Conservation (phyloP, 1,284 basidiomycete genomes). For the Boletus albobrunnescens region DNA sequence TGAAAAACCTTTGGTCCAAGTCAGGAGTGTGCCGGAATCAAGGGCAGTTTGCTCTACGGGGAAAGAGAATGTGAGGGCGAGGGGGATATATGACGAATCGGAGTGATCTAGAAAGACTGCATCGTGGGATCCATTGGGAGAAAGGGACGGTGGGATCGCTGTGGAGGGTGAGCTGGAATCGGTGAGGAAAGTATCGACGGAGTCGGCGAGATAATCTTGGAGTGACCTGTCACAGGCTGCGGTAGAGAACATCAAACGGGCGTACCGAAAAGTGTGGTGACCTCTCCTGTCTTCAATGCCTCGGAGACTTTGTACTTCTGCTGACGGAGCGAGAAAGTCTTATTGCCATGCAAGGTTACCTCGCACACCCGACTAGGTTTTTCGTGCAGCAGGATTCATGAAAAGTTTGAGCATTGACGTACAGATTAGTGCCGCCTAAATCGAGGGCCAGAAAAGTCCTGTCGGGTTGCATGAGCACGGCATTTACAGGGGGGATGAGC, state of each 20-base stretch:
- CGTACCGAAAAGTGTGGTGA: conserved; percentile 77
- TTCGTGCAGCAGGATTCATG: conserved; percentile 3
- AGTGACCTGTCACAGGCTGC: conserved; percentile 3
- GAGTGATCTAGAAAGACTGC: conserved; percentile 31
- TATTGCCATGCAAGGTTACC: conserved; percentile 83
- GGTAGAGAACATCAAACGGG: conserved; percentile 8
- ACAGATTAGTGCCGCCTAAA: conserved; percentile 94
- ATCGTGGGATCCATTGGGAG: conserved; percentile 20
- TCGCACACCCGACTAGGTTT: conserved; percentile 84
- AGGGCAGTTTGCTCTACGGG: conserved; percentile 97
- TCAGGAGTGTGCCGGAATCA: conserved; percentile 83
- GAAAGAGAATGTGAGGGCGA: conserved; percentile 95
- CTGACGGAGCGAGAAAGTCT: conserved; percentile 84
- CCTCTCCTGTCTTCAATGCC: conserved; percentile 85
- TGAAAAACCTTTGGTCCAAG: conserved; percentile 96
- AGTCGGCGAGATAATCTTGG: conserved; percentile 92
- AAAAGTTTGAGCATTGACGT: conserved; percentile 31
- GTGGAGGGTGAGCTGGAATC: conserved; percentile 44
- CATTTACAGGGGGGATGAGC: conserved; percentile 4
- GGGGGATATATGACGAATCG: conserved; percentile 57
- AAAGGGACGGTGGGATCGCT: conserved; percentile 41
- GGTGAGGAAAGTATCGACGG: conserved; percentile 92
- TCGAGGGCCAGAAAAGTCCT: conserved; percentile 91
- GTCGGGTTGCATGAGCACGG: conserved; percentile 5
- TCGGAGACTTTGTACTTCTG: conserved; percentile 95